These are phyloP conservation scores for Moesziomyces sp. DNA, from an alignment of 1,284 basidiomycete genomes.

Conservation along the genomic window DNA sequence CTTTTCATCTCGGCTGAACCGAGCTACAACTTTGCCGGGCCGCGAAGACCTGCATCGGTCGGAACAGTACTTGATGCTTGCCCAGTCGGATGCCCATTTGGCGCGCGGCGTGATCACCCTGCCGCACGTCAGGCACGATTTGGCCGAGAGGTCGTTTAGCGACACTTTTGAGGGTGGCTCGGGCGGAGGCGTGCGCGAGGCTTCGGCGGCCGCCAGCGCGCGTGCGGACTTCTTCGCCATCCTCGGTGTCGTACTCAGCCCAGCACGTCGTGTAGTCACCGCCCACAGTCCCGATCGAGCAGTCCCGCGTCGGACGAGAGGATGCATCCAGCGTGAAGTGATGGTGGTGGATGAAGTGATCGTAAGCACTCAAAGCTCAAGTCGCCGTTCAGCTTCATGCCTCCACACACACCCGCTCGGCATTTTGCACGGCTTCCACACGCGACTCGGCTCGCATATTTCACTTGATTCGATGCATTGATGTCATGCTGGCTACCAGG, in stretches of 20 bases:
- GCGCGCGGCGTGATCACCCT: constrained; percentile 56
- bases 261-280: too few species aligned
- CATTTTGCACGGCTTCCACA: background rate
- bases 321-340: too few species aligned
- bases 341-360: too few species aligned
- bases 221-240: constrained; percentile 20
- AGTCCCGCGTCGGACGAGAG: too few species aligned
- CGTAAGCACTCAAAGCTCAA: too few species aligned
- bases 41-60: constrained; percentile 31
- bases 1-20: background rate
- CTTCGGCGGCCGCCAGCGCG: constrained; percentile 27
- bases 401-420: too few species aligned
- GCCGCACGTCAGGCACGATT: constrained; percentile 52
- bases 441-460: background rate
- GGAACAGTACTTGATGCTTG: constrained; percentile 49
- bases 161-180: constrained; percentile 1
- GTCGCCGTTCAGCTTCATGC: too few species aligned
- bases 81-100: constrained; percentile 56
- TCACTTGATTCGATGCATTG: background rate
- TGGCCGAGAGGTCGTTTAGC: constrained; percentile 17
- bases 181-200: background rate
- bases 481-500: constrained; percentile 16
- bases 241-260: background rate
- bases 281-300: too few species aligned
- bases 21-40: constrained; percentile 16